phyloP scores from a whole-genome alignment of 2,329 filamentous ascomycete species.

The Calycina herbarum region DNA sequence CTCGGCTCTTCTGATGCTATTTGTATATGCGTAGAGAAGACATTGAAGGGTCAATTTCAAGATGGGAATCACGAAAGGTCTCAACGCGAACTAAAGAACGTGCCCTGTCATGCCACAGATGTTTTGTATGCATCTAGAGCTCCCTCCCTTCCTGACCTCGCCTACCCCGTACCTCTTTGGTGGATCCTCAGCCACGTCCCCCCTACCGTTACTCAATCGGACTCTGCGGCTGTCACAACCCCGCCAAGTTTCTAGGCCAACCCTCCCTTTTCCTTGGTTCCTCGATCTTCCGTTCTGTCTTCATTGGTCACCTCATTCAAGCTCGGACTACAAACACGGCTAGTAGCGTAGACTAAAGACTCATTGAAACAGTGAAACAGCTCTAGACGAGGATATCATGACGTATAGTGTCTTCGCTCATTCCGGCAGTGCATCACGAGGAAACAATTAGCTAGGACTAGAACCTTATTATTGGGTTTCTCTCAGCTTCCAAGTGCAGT shows the following conservation, averaged over 20 bases:
- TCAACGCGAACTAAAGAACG: neutral
- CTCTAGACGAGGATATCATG: conserved; percentile 1
- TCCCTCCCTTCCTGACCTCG: neutral
- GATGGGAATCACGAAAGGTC: neutral
- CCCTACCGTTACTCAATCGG: no score
- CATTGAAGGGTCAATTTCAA: neutral
- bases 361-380: neutral
- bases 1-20: neutral
- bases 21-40: neutral
- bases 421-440: neutral
- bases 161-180: no score
- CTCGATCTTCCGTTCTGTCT: neutral
- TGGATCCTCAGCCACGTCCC: no score
- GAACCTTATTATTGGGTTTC: conserved; percentile 1
- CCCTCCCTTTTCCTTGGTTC: neutral
- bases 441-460: neutral
- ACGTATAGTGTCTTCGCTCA: neutral
- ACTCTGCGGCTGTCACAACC: conserved; percentile 1
- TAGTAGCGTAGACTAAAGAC: neutral
- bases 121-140: no score
- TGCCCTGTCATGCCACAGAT: neutral
- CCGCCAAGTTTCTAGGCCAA: neutral
- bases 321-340: neutral
- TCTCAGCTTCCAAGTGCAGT: neutral
- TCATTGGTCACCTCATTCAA: neutral